Percentiles rank a stretch among this genome's conserved stretches.
Conservation (phyloP, 495 filamentous ascomycete genomes). For the Penicillium arizonense region DNA sequence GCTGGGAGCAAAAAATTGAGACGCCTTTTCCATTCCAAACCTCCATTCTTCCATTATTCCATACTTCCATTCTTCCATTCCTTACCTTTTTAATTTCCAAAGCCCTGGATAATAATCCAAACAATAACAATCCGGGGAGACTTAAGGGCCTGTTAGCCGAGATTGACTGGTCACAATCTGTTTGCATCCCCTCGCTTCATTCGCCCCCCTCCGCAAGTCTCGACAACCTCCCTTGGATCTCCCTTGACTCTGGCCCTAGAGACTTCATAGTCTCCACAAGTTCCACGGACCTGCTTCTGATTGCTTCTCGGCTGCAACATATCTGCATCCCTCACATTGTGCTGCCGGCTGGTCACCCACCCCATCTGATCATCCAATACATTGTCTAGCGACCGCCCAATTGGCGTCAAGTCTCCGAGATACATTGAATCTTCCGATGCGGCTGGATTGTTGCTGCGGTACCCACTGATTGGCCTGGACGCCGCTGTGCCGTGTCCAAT, state of each 20-base stretch:
- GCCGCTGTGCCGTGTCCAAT: conserved; percentile 16
- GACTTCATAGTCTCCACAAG: conserved; percentile 12
- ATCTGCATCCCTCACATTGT: conserved; percentile 27
- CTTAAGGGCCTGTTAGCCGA: not conserved
- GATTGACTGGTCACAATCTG: conserved; percentile 33
- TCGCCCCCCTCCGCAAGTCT: conserved; percentile 1
- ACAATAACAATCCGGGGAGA: conserved; percentile 1
- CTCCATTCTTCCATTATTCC: conserved; percentile 2
- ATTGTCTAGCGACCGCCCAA: conserved; percentile 16
- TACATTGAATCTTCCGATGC: conserved; percentile 21
- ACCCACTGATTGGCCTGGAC: conserved; percentile 17
- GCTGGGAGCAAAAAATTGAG: not conserved
- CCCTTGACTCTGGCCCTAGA: conserved; percentile 10
- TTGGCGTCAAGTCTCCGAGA: not conserved
- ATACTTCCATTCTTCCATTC: conserved; percentile 17
- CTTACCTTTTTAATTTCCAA: not conserved
- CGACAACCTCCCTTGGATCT: conserved; percentile 3
- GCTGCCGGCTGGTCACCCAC: conserved; percentile 10
- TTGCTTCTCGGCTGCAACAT: conserved; percentile 13
- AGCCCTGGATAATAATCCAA: not conserved
- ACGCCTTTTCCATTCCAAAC: not conserved
- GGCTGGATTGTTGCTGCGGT: conserved; percentile 8
- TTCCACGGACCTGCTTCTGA: conserved; percentile 15
- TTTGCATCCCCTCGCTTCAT: conserved; percentile 19
- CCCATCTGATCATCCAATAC: conserved; percentile 14